Conservation (phyloP, 345 rosid species). For the Stellera chamaejasme region DNA sequence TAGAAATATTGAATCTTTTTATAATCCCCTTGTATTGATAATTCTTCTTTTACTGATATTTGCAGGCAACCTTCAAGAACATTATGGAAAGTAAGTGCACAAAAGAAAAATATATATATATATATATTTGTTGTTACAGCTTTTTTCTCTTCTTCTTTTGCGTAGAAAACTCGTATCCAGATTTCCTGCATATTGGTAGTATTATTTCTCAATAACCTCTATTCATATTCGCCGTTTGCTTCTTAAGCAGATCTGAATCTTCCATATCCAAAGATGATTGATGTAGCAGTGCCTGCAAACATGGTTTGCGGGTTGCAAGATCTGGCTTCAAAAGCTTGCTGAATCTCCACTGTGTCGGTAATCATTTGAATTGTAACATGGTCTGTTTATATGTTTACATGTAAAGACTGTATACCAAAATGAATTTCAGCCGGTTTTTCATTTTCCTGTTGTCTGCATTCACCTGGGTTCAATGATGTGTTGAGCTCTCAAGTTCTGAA, state of each 20-base stretch:
- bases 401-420: no score
- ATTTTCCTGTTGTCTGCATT: no score
- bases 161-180: not conserved
- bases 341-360: not conserved
- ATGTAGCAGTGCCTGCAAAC: slow-evolving; percentile 76
- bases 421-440: no score
- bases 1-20: no score
- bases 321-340: slow-evolving; percentile 15
- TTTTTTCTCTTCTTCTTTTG: not conserved
- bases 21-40: not conserved
- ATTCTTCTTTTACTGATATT: slow-evolving; percentile 3
- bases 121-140: no score
- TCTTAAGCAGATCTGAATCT: slow-evolving; percentile 58
- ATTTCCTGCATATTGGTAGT: not conserved
- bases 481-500: no score
- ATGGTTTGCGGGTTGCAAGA: slow-evolving; percentile 91
- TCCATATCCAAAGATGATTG: slow-evolving; percentile 88
- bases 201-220: not conserved
- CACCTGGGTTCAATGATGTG: no score
- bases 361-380: not conserved
- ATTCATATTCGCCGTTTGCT: not conserved
- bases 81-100: slow-evolving; percentile 76
- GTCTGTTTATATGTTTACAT: no score
- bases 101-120: not conserved
- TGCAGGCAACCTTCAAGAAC: slow-evolving; percentile 71